Evolutionary conservation across 441 rosid species (phyloP), one percentile per base, ranked within the genome.

Genomic region (Gossypium davidsonii): DNA sequence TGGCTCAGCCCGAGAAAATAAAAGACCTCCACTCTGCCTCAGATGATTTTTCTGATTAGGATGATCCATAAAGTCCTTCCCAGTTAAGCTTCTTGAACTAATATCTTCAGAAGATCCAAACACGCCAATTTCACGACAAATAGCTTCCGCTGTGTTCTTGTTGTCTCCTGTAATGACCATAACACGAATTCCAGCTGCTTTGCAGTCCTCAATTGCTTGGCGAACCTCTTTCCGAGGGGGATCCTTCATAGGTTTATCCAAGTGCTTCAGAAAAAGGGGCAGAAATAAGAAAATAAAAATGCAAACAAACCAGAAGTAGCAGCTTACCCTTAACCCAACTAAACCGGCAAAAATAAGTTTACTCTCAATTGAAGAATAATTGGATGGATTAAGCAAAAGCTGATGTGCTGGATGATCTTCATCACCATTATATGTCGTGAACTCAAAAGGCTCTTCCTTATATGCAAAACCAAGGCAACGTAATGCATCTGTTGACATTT

Each of bases 91-190:
- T 86, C 83, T 87, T 15, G 81, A 77, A 52, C 85, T 76, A 67
- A 90, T 87, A 82, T 91, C 84, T 75, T 95, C 94, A 59, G 70
- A 63, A 53, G 77, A 83, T 68, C 83, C 89, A 75, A 95, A 95
- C 28, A 93, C 90, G 61, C 97, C 98, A 26, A 95, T 93, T 79
- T 95, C 97, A 18, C 85, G 93, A 78, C 98, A 95, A 56, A 95
- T 93, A 20, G 97, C 97, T 85, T 95, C 99, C 0, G 97, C 98
- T 11, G 99, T 95, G 79, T 88, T 73, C 79, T 93, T 89, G 86
- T 93, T 90, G 84, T 95, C 99, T 69, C 99, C 98, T 0, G 99
- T 95, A 72, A 93, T 93, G 58, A 95, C 99, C 89, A 95, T 93
- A 28, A 95, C 98, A 44, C 95, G 92, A 67, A 95, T 95, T 72